Base-by-base conservation (phyloP, 179 eudicot species). In the Nepenthes alata region DNA sequence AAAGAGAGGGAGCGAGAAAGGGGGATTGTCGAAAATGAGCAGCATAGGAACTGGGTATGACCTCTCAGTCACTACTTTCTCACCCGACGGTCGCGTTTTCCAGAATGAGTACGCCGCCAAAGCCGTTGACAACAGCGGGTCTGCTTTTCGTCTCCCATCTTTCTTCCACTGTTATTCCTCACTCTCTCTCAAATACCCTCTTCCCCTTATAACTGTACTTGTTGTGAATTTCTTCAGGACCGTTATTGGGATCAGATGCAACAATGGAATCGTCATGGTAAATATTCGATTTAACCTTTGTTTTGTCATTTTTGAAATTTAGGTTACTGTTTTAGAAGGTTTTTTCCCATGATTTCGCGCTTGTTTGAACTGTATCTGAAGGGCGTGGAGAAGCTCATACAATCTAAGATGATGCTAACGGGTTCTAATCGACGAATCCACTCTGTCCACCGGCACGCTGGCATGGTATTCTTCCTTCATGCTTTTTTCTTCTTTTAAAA, bases 1-100 rank as follows among this genome's bases (percentile, higher is more conserved):
- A 52, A 15, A 52, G 55, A 44, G 55, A 13, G 36, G 14, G 48
- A 55, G 15, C 6, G 11, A 15, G 9, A 67, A 65, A 67, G 34
- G 45, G 11, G 1, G 61, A n/a, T n/a, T 37, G 11, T 12, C 63
- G 37, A 16, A 55, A 47, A 86, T 89, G 97, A 81, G 91, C 65
- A 89, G 95, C 87, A 89, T 89, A 53, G 97, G 97, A n/a, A 89
- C 97, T 0, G 95, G 95, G 1, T 89, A 89, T 59, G 97, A 89
- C 68, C 89, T 89, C 2, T 89, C 97, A 10, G 97, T 87, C 63
- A 89, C 97, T 12, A 89, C 97, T 12, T 89, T 82, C 81, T 89
- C 96, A 11, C 96, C 96, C 35, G 96, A 89, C 62, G 96, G 96
- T 47, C 88, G 97, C n/a, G 89, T 90, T 53, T 90, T 90, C 58